Conservation (phyloP, 129 eudicot species). For the Chrysanthemum seticuspe region DNA sequence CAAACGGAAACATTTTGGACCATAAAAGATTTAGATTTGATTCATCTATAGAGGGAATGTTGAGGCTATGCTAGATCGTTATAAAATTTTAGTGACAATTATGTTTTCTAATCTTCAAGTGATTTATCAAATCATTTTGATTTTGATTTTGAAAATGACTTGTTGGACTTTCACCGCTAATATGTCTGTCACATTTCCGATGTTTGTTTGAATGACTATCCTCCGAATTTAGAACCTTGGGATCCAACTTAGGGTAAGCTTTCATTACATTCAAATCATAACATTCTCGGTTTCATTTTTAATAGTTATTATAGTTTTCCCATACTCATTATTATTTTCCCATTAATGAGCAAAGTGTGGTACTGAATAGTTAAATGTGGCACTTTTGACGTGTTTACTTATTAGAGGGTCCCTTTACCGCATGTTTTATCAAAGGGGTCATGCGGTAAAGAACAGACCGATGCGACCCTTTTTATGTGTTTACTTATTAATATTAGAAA, state of each 20-base stretch:
- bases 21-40: neutral
- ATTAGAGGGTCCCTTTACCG: too few relatives aligned
- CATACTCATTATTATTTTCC: neutral
- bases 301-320: neutral
- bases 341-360: neutral
- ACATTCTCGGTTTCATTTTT: neutral
- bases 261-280: neutral
- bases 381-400: too few relatives aligned
- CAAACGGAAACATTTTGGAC: neutral
- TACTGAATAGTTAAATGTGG: neutral
- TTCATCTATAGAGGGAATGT: neutral
- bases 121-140: neutral
- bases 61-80: neutral
- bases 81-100: neutral
- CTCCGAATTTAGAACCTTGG: neutral
- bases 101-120: neutral
- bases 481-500: too few relatives aligned
- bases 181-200: neutral
- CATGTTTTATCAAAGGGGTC: too few relatives aligned
- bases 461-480: too few relatives aligned
- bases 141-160: neutral
- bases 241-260: neutral
- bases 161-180: neutral
- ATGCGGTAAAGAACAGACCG: too few relatives aligned
- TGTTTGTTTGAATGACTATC: neutral